phyloP scores from a whole-genome alignment of 1,139 yeast species.

The Kazachstania sp. region DNA sequence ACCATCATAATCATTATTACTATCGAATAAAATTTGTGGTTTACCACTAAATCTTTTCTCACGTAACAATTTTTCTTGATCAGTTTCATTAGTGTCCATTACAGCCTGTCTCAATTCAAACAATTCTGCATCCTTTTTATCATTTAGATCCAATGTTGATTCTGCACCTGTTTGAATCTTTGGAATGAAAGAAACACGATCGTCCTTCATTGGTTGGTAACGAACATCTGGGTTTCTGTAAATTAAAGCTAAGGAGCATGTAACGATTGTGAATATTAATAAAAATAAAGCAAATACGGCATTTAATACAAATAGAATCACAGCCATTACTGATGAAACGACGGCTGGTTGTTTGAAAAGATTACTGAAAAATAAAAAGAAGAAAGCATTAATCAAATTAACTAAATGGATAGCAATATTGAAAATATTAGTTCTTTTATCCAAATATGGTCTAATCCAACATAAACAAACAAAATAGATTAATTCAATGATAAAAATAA shows the following conservation, averaged over 20 bases:
- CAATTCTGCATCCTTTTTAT: slow-evolving; percentile 61
- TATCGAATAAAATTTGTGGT: slow-evolving; percentile 2
- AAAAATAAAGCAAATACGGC: slow-evolving; percentile 82
- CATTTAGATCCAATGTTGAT: slow-evolving; percentile 24
- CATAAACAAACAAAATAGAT: slow-evolving; percentile 56
- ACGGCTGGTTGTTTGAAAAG: slow-evolving; percentile 77
- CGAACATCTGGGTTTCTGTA: slow-evolving; percentile 92
- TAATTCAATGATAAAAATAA: slow-evolving; percentile 69
- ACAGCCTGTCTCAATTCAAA: slow-evolving; percentile 87
- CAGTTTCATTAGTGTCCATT: slow-evolving; percentile 63
- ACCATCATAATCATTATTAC: slow-evolving; percentile 1
- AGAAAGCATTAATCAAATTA: slow-evolving; percentile 70
- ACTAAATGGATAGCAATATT: slow-evolving; percentile 78
- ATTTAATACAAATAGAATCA: slow-evolving; percentile 81
- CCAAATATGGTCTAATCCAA: slow-evolving; percentile 82
- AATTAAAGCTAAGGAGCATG: slow-evolving; percentile 74
- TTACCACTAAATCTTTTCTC: slow-evolving; percentile 19
- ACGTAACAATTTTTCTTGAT: slow-evolving; percentile 24
- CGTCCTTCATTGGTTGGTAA: slow-evolving; percentile 95
- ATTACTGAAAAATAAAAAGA: slow-evolving; percentile 82
- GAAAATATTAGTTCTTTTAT: slow-evolving; percentile 84
- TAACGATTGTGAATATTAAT: slow-evolving; percentile 74
- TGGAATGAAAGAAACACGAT: slow-evolving; percentile 81
- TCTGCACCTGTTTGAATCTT: slow-evolving; percentile 31
- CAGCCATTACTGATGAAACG: slow-evolving; percentile 86